These are phyloP conservation scores for Phytopythium boreale DNA, from an alignment of 352 stramenopile species.

Conservation along the genomic window DNA sequence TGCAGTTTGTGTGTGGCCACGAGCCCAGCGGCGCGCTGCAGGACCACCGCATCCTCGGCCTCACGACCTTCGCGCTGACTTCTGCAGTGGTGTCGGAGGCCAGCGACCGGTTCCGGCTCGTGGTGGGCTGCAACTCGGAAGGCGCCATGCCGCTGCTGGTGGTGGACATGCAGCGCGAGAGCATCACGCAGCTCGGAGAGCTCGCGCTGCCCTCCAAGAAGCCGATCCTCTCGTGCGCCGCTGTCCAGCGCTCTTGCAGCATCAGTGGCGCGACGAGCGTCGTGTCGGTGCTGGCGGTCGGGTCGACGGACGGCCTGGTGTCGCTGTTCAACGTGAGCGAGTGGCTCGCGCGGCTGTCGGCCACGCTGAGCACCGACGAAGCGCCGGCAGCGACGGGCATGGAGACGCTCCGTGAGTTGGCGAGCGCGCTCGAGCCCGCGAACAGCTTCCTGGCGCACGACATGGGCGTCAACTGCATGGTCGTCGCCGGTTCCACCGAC, in stretches of 20 bases:
- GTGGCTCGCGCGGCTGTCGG: conserved; percentile 20
- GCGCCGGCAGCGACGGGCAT: not conserved
- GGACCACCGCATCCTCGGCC: conserved; percentile 80
- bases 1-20: conserved; percentile 63
- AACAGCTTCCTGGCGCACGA: conserved; percentile 74
- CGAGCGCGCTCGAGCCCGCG: conserved; percentile 27
- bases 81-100: not conserved
- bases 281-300: conserved; percentile 52
- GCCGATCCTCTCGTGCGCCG: conserved; percentile 71
- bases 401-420: conserved; percentile 24
- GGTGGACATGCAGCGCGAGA: conserved; percentile 33
- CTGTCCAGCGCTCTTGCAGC: conserved; percentile 25
- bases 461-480: conserved; percentile 80
- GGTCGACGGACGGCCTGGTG: conserved; percentile 78
- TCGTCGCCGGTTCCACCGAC: conserved; percentile 19
- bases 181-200: conserved; percentile 45
- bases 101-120: conserved; percentile 37
- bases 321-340: conserved; percentile 65
- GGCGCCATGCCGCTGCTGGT: conserved; percentile 62
- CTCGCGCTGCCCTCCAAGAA: conserved; percentile 62
- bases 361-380: not conserved
- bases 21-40: conserved; percentile 56
- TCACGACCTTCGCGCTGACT: conserved; percentile 50
- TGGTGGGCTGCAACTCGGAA: conserved; percentile 77
- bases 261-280: not conserved